Base-by-base conservation (phyloP, 495 filamentous ascomycete genomes). In the Aspergillus funiculosus region DNA sequence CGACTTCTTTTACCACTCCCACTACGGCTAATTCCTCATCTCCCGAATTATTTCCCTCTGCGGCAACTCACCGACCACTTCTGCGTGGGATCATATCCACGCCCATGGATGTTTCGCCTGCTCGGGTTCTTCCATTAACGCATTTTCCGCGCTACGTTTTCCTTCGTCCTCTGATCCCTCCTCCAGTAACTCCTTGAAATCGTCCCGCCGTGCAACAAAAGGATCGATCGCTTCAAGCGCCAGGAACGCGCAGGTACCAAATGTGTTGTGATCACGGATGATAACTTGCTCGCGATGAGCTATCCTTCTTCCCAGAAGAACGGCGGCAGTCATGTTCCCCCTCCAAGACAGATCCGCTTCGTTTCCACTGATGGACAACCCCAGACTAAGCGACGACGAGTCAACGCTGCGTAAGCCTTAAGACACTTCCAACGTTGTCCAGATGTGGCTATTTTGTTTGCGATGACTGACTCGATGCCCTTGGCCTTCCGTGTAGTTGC, bases 301-400 rank as follows among this genome's bases (percentile, higher is more conserved):
- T 52, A 54, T 44, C 59, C 64, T 60, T 67, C 68, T 58, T 60
- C 69, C 43, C 63, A 63, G 58, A 66, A 65, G 61, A 73, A 71
- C 45, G 58, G 51, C 46, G 57, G 59, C 58, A 65, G 58, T 54
- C 60, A 47, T 59, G 43, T 59, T 52, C 59, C 64, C 43, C 60
- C 55, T 38, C 69, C 58, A 24, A 69, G 68, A 48, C 71, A 73
- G 58, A 86, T 90, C 41, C 80, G 86, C 52, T 89, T 89, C 62
- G 83, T 90, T 51, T 81, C 85, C 43, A 87, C 85, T 54, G 82
- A 89, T 64, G 86, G 85, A 48, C 83, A 86, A 51, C 86, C 85
- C 36, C 83, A 86, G 50, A 82, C 83, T 35, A 90, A 90, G 63
- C 73, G 86, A 51, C 77, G 86, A 61, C 77, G 86, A 60, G 85